Percentiles rank a stretch among this genome's conserved stretches.
These are phyloP conservation scores for Albatrellus ellisii DNA, from an alignment of 768 basidiomycete species.

Conservation along the genomic window DNA sequence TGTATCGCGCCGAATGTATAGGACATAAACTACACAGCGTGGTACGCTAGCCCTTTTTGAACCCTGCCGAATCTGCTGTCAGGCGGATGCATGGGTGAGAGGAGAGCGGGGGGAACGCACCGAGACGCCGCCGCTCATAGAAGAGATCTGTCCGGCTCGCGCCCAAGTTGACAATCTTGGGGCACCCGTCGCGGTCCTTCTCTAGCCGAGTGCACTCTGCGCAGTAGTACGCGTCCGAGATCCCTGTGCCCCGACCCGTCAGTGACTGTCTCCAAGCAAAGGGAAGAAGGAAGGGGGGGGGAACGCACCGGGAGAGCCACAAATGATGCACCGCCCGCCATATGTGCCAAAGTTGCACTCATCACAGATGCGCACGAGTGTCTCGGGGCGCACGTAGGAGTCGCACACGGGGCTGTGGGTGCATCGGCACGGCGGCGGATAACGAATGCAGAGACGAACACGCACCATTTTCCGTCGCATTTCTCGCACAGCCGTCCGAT, in stretches of 20 bases:
- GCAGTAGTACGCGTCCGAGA: conserved; percentile 98
- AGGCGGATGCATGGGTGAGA: neutral
- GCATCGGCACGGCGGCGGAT: neutral
- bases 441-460: conserved; percentile 1
- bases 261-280: neutral
- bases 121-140: conserved; percentile 79
- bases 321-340: conserved; percentile 96
- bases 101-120: conserved; percentile 26
- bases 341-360: conserved; percentile 99
- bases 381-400: conserved; percentile 97
- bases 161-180: conserved; percentile 95
- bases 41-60: conserved; percentile 46
- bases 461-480: conserved; percentile 98
- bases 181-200: conserved; percentile 96
- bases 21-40: neutral
- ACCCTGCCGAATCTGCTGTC: conserved; percentile 29
- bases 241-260: conserved; percentile 38
- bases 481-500: conserved; percentile 98
- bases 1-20: neutral
- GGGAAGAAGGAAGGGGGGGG: neutral
- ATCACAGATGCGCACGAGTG: conserved; percentile 95
- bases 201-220: conserved; percentile 95
- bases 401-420: conserved; percentile 84
- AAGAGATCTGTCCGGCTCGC: conserved; percentile 87
- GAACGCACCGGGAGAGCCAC: conserved; percentile 77